These are phyloP conservation scores for Tolypocladium ophioglossoides DNA, from an alignment of 2,329 filamentous ascomycete species.

Conservation along the genomic window DNA sequence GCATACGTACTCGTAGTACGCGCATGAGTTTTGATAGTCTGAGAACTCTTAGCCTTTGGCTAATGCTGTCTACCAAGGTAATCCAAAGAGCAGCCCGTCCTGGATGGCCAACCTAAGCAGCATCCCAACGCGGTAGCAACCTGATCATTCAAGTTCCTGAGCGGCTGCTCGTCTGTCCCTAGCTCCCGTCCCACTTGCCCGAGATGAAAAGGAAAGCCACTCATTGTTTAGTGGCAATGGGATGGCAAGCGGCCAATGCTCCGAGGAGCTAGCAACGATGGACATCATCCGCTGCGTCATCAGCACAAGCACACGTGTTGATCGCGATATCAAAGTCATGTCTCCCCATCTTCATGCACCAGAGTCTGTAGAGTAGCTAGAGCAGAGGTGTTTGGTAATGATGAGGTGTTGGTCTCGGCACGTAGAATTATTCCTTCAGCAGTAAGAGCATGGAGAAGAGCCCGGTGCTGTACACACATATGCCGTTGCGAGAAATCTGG, in stretches of 20 bases:
- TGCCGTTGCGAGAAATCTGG: constrained; percentile 27
- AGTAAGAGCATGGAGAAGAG: constrained; percentile 37
- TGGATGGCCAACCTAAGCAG: too few relatives aligned
- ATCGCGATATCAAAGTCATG: constrained; percentile 16
- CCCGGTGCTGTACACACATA: constrained; percentile 51
- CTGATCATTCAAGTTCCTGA: background rate
- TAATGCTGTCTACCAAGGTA: background rate
- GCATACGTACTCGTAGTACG: too few relatives aligned
- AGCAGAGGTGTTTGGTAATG: constrained; percentile 49
- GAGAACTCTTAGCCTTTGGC: background rate
- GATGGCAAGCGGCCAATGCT: background rate
- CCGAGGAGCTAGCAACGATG: background rate
- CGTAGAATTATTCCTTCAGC: constrained; percentile 46
- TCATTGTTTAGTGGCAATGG: background rate
- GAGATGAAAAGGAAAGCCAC: background rate
- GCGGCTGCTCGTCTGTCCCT: too few relatives aligned
- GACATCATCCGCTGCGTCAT: background rate
- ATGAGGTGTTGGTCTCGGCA: constrained; percentile 43
- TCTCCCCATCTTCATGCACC: constrained; percentile 48
- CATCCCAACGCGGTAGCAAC: background rate
- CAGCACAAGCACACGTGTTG: background rate
- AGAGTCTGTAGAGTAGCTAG: constrained; percentile 24
- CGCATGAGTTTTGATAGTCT: too few relatives aligned
- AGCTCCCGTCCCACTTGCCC: too few relatives aligned
- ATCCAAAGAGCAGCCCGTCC: background rate